Base-by-base conservation (phyloP, 495 filamentous ascomycete species). In the Friedmanniomyces simplex region DNA sequence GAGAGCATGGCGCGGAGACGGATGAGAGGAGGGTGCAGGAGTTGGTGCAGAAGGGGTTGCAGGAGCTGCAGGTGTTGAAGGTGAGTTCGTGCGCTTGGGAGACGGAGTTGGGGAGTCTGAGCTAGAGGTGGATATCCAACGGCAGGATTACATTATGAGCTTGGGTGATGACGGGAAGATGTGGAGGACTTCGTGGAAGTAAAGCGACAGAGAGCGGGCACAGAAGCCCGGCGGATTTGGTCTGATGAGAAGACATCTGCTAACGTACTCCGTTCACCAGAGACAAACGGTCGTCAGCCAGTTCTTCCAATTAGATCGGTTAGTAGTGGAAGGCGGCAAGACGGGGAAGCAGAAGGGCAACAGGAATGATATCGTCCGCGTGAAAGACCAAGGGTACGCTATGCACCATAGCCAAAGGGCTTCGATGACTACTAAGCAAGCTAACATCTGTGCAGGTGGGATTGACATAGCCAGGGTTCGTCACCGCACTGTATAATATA, bases 211-310 rank as follows among this genome's bases (percentile, higher is more conserved):
- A n/a, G 36, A 2, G 52, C 18, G 36, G 42, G 28, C 26, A 62
- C 25, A 7, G 50, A 42, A 32, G 14, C 13, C 11, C 1, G 22
- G 20, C 6, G 21, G 46, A 47, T 49, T 11, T 16, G 50, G 14
- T 52, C 11, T 21, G 8, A 36, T 49, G 42, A 30, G 41, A 7
- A 56, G 6, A 24, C 24, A 26, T 49, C 6, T 45, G 58, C 58
- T 61, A 52, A 63, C 61, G n/a, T 8, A 21, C 20, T 32, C 7
- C 50, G 22, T 55, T 61, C 73, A 24, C 7, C 21, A 98, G 93
- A 85, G 93, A 65, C 93, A 98, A 84, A 95, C 91, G 5, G 76
- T 90, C 32, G 80, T 98, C 62, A 95, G 88, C 65, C 88, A 96
- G 69, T 96, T 96, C 71, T 98, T 87, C 74, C 87, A 95, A 73